A percentile compares a stretch with the other conserved stretches of the same genome.
Evolutionary conservation across 2,329 filamentous ascomycete genomes (phyloP).

Genomic region (Talaromyces pinophilus): DNA sequence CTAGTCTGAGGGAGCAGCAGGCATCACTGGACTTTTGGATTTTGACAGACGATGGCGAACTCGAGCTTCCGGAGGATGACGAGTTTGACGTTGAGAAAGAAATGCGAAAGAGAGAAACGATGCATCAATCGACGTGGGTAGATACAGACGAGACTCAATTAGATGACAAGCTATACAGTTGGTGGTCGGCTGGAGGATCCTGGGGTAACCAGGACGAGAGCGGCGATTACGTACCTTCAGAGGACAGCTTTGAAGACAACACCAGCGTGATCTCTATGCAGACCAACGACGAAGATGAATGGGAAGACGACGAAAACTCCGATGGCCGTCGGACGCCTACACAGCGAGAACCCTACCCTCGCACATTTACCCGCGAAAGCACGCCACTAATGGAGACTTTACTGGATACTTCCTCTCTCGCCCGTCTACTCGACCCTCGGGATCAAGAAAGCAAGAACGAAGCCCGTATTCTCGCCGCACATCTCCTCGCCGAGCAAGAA

Average conservation of each 20-base stretch:
- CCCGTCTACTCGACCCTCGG: constrained; percentile 77
- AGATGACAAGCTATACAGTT: constrained; percentile 73
- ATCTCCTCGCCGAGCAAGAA: constrained; percentile 61
- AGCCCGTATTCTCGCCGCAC: constrained; percentile 76
- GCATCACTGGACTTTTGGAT: constrained; percentile 56
- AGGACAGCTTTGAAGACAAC: constrained; percentile 65
- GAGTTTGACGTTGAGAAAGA: constrained; percentile 80
- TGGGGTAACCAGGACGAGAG: constrained; percentile 82
- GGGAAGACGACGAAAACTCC: constrained; percentile 50
- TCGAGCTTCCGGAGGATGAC: constrained; percentile 60
- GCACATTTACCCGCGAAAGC: constrained; percentile 46
- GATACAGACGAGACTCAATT: constrained; percentile 64
- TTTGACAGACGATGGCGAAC: constrained; percentile 54
- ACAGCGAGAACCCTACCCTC: constrained; percentile 59
- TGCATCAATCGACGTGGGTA: constrained; percentile 43
- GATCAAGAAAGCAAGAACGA: constrained; percentile 77
- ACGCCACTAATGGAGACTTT: constrained; percentile 64
- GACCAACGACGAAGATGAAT: constrained; percentile 52
- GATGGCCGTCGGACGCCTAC: constrained; percentile 71
- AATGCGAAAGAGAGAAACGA: constrained; percentile 64
- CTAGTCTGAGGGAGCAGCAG: constrained; percentile 22
- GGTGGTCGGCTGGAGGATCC: constrained; percentile 81
- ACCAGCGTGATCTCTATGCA: constrained; percentile 77
- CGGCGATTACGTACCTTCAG: constrained; percentile 68
- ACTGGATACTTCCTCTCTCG: constrained; percentile 68